Evolutionary conservation across 2,329 filamentous ascomycete species (phyloP), one percentile per base, ranked within the genome.

Genomic region (Chlorencoelia australis): DNA sequence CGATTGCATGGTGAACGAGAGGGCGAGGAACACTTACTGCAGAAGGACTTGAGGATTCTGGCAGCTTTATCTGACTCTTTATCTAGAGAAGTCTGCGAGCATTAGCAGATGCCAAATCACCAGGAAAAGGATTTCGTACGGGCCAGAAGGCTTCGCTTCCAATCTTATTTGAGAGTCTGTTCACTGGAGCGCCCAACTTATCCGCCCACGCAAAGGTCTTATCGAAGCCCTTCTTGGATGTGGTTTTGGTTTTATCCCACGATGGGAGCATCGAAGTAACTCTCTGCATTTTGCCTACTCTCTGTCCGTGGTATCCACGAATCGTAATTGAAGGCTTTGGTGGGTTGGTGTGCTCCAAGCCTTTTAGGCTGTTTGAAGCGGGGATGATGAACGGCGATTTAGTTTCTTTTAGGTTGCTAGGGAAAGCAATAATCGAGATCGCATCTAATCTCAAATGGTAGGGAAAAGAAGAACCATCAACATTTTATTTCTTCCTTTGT

Each of bases 11-110:
- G 11, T 33, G 17, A 19, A 7, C 15, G 25, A 16, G 15, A 14
- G 18, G 11, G 15, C 26, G 62, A 61, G 7, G 32, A 36, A 18
- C 26, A 65, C 75, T 52, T 68, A 84, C 80, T 84, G 67, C 85
- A 94, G 62, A 95, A 95, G 20, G 83, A 88, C 57, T 87, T 82
- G 37, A 94, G 61, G 43, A 94, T 94, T 36, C 86, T 73, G 38
- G 87, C 86, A 35, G 86, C 83, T 64, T 94, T 94, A 60, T 94
- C 85, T 59, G 82, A 83, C 65, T 95, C 88, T 46, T 80, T 79
- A 56, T 94, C 88, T 31, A 94, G 66, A 1, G 77, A 79, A 18
- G 82, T 80, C 30, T 37, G 14, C 14, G 18, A 3, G 10, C 21
- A 13, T 27, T 8, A 35, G 17, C 13, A n/a, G n/a, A 22, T 35